Conservation (phyloP, 768 basidiomycete species). For the Termitomyces sp. region DNA sequence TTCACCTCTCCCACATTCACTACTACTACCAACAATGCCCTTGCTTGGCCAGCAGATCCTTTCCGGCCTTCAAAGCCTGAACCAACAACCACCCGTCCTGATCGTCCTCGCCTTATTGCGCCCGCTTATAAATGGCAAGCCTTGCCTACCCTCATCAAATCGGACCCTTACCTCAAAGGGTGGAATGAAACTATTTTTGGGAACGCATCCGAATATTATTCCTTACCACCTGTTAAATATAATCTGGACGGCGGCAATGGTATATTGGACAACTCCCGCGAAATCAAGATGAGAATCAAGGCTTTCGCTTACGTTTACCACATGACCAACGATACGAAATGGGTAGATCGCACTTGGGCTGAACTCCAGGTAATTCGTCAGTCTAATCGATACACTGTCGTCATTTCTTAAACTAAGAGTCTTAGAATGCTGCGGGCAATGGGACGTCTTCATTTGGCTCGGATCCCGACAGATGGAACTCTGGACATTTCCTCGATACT, state of each 20-base stretch:
- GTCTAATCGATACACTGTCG: neutral
- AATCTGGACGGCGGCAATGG: conserved; percentile 79
- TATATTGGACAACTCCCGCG: conserved; percentile 85
- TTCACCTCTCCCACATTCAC: conserved; percentile 71
- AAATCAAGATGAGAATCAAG: conserved; percentile 88
- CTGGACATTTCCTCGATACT: conserved; percentile 83
- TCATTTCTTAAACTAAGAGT: neutral
- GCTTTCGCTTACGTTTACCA: conserved; percentile 87
- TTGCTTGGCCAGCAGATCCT: conserved; percentile 78
- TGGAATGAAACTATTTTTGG: conserved; percentile 92
- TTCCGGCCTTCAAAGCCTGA: conserved; percentile 61
- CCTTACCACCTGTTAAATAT: conserved; percentile 62
- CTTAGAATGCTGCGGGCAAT: conserved; percentile 72
- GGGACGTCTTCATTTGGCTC: conserved; percentile 62
- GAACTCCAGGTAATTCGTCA: conserved; percentile 67
- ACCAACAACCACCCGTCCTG: conserved; percentile 57
- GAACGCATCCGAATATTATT: conserved; percentile 77
- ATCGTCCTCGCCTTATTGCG: conserved; percentile 89
- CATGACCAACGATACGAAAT: conserved; percentile 88
- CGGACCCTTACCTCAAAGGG: conserved; percentile 76
- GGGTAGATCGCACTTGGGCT: conserved; percentile 78
- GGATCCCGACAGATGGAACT: conserved; percentile 73
- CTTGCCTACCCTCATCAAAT: conserved; percentile 68
- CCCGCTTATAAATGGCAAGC: conserved; percentile 89
- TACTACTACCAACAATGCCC: conserved; percentile 39